Conservation (phyloP, 352 stramenopile species). For the Pythium volutum region DNA sequence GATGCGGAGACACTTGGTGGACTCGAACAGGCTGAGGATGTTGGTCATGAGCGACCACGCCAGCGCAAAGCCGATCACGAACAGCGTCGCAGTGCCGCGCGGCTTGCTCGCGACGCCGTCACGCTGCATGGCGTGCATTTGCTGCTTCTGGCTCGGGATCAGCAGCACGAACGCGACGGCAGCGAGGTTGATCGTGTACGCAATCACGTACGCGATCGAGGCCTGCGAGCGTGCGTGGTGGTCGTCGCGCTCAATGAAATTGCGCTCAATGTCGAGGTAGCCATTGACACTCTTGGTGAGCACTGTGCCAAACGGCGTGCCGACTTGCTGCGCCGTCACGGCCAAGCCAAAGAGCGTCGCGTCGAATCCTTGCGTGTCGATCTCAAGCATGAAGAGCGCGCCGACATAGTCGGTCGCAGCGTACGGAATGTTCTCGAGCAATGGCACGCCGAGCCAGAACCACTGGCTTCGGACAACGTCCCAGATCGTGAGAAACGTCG, state of each 20-base stretch:
- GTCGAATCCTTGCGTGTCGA: conserved; percentile 48
- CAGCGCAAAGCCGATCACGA: conserved; percentile 41
- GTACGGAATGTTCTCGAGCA: conserved; percentile 50
- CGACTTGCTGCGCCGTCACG: conserved; percentile 39
- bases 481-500: conserved; percentile 64
- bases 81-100: conserved; percentile 32
- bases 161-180: conserved; percentile 45
- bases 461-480: conserved; percentile 65
- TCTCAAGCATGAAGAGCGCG: conserved; percentile 49
- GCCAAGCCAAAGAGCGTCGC: conserved; percentile 45
- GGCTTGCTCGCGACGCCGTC: conserved; percentile 40
- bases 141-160: conserved; percentile 48
- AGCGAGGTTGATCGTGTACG: conserved; percentile 50
- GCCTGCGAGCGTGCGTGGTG: conserved; percentile 43
- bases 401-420: conserved; percentile 44
- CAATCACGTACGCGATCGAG: conserved; percentile 54
- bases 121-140: conserved; percentile 41
- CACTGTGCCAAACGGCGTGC: conserved; percentile 47
- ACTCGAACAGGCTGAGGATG: conserved; percentile 45
- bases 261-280: conserved; percentile 49
- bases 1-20: conserved; percentile 52
- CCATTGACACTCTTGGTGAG: conserved; percentile 56
- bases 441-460: conserved; percentile 60
- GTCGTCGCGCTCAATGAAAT: conserved; percentile 17
- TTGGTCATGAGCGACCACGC: conserved; percentile 64